A percentile compares a stretch with the other conserved stretches of the same genome.
Evolutionary conservation across 345 rosid genomes (phyloP).

Genomic region (Salix viminalis): DNA sequence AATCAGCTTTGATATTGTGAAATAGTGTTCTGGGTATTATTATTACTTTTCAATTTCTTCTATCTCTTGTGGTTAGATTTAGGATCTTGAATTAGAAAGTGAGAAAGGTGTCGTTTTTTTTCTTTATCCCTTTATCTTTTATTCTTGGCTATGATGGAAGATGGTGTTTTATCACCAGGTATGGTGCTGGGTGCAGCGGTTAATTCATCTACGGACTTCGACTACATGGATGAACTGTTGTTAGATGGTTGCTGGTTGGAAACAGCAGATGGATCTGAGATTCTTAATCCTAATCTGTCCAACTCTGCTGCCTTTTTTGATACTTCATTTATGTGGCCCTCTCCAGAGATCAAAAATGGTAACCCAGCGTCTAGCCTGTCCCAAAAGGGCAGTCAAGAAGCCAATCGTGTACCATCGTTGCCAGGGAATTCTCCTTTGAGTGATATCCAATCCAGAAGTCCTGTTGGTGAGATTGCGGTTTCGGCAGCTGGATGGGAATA

Average conservation of each 20-base stretch:
- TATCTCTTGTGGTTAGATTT: slow-evolving; percentile 2
- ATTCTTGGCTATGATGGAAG: slow-evolving; percentile 49
- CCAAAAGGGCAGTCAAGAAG: slow-evolving; percentile 36
- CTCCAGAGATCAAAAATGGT: slow-evolving; percentile 34
- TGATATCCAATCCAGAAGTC: slow-evolving; percentile 29
- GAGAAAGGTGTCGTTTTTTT: slow-evolving; percentile 25
- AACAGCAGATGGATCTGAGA: slow-evolving; percentile 77
- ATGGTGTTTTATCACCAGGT: slow-evolving; percentile 40
- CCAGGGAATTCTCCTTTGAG: slow-evolving; percentile 19
- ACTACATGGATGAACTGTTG: slow-evolving; percentile 69
- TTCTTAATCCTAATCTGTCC: slow-evolving; percentile 44
- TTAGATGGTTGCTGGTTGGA: slow-evolving; percentile 94
- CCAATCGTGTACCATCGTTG: slow-evolving; percentile 22
- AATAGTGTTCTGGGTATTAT: neutral
- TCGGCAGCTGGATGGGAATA: slow-evolving; percentile 11
- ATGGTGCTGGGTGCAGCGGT: slow-evolving; percentile 22
- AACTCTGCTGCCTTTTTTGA: slow-evolving; percentile 39
- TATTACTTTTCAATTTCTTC: neutral
- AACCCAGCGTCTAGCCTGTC: slow-evolving; percentile 23
- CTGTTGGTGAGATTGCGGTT: slow-evolving; percentile 15
- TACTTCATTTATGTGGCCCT: slow-evolving; percentile 40
- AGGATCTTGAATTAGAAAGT: slow-evolving; percentile 28
- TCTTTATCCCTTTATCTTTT: neutral
- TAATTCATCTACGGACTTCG: slow-evolving; percentile 61
- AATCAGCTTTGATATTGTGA: neutral